These are phyloP conservation scores for Curvularia sp. DNA, from an alignment of 2,329 filamentous ascomycete species.

Conservation along the genomic window DNA sequence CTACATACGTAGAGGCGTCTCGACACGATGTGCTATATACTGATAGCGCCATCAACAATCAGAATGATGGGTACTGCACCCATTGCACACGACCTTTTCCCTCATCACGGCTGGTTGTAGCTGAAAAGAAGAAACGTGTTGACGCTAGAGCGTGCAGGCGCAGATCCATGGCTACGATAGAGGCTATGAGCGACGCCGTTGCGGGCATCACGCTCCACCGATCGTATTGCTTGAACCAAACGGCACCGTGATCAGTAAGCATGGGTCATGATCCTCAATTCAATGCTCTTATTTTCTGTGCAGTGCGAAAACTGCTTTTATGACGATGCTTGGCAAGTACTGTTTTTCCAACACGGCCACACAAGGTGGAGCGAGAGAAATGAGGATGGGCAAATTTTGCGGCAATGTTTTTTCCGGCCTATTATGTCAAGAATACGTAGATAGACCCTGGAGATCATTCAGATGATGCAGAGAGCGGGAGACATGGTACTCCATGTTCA, in stretches of 20 bases:
- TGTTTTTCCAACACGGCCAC: conserved; percentile 9
- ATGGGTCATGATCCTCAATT: conserved; percentile 18
- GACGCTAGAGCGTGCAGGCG: conserved; percentile 12
- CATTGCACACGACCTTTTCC: conserved; percentile 2
- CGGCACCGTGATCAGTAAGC: conserved; percentile 14
- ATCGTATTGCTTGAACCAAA: conserved; percentile 22
- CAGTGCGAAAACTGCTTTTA: conserved; percentile 17
- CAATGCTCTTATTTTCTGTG: conserved; percentile 18
- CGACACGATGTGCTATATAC: not conserved
- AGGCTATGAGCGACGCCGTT: conserved; percentile 23
- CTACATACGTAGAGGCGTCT: not conserved
- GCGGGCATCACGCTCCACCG: conserved; percentile 24
- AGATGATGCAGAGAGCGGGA: conserved; percentile 17
- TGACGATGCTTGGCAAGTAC: conserved; percentile 13
- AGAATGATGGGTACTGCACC: not conserved
- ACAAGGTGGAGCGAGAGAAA: conserved; percentile 23
- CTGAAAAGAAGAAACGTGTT: conserved; percentile 5
- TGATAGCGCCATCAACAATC: not conserved
- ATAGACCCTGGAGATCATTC: conserved; percentile 27
- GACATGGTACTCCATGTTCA: conserved; percentile 22
- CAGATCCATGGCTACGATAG: conserved; percentile 10
- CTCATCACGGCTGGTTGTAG: conserved; percentile 6
- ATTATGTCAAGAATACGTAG: conserved; percentile 9
- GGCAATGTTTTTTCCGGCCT: conserved; percentile 11
- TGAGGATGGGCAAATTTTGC: conserved; percentile 11